Conservation (phyloP, 768 basidiomycete species). For the Leccinum subgranulosum region DNA sequence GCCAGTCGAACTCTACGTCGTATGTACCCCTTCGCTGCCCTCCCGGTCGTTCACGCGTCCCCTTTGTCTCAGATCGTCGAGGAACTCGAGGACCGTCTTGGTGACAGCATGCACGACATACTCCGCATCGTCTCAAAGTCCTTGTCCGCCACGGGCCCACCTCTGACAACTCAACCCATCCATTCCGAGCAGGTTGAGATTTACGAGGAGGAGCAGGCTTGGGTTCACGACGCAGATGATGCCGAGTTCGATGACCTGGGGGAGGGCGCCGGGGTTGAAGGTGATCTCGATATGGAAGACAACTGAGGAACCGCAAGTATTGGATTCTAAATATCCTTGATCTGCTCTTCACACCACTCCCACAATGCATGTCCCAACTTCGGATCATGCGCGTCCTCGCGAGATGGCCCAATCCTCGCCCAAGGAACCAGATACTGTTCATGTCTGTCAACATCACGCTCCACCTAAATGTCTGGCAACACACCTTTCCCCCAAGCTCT, state of each 20-base stretch:
- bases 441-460: background rate
- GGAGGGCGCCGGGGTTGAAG: slow-evolving; percentile 64
- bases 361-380: slow-evolving; percentile 28
- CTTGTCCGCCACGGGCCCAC: slow-evolving; percentile 12
- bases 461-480: background rate
- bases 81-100: slow-evolving; percentile 82
- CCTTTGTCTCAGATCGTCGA: slow-evolving; percentile 74
- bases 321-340: slow-evolving; percentile 11
- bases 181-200: background rate
- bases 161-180: background rate
- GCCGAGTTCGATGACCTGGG: slow-evolving; percentile 62
- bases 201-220: slow-evolving; percentile 25
- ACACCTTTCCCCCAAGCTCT: slow-evolving; percentile 27
- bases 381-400: slow-evolving; percentile 19
- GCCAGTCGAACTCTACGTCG: slow-evolving; percentile 85
- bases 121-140: slow-evolving; percentile 53
- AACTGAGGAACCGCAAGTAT: slow-evolving; percentile 35
- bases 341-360: slow-evolving; percentile 37
- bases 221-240: slow-evolving; percentile 44
- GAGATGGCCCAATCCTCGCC: slow-evolving; percentile 29
- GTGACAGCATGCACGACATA: slow-evolving; percentile 65
- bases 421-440: slow-evolving; percentile 34
- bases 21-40: slow-evolving; percentile 38
- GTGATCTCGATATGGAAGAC: slow-evolving; percentile 63
- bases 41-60: background rate